Base-by-base conservation (phyloP, 495 filamentous ascomycete species). In the Aspergillus sclerotioniger region DNA sequence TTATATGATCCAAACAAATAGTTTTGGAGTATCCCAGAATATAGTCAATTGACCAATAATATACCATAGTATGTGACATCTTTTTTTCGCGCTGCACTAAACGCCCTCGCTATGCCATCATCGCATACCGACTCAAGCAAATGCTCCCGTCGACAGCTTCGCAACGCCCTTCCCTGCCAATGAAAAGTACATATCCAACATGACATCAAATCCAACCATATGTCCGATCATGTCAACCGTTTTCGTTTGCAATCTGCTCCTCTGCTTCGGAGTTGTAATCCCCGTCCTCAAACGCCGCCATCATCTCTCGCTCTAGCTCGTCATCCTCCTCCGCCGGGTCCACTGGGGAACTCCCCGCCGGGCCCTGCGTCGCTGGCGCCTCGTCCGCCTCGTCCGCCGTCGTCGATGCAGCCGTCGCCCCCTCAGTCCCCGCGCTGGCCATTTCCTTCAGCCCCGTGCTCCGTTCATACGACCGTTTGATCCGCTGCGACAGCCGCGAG, bases 281-380 rank as follows among this genome's bases (percentile, higher is more conserved):
- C 4, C 71, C 74, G 10, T 81, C 80, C 55, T 86, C 84, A 50
- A 90, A 81, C 44, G 85, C 87, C 0, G 85, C 86, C 64, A 86
- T 65, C 69, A 91, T 78, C 59, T 90, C 85, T 10, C 82, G 81
- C 65, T 89, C 87, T 17, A 90, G 68, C 44, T 81, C 86, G 45
- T 83, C 86, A 29, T 86, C 86, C 8, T 83, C 80, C 17, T 81
- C 81, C 35, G 61, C 73, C 0, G 71, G 69, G 16, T 71, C 60
- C 25, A 25, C 25, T 57, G 65, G 65, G 45, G 62, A 55, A 3
- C 48, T 62, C 6, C 59, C 61, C 17, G 63, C 63, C 16, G 59
- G 54, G 6, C 45, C 57, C 15, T 39, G 46, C 9, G 25, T 44
- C 53, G 43, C 32, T 45, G 35, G 37, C 57, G 37, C 57, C 67